These are phyloP conservation scores for Irpex rosettiformis DNA, from an alignment of 1,284 basidiomycete species.

Conservation along the genomic window DNA sequence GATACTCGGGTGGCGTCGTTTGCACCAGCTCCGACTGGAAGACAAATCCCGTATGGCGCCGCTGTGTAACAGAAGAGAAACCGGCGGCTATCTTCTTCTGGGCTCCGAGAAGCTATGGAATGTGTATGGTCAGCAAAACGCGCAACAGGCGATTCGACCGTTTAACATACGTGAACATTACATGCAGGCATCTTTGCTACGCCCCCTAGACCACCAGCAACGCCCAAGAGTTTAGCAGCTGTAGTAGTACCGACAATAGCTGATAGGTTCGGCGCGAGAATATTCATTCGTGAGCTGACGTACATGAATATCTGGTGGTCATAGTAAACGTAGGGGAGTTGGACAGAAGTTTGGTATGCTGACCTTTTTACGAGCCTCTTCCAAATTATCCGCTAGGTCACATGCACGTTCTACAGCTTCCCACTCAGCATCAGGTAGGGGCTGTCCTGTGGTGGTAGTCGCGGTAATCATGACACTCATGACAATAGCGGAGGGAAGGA, in stretches of 20 bases:
- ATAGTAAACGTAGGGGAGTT: background rate
- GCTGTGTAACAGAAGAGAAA: slow-evolving; percentile 76
- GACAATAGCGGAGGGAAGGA: slow-evolving; percentile 89
- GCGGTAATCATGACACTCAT: slow-evolving; percentile 97
- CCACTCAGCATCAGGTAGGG: slow-evolving; percentile 75
- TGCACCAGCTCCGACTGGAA: slow-evolving; percentile 90
- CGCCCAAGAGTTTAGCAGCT: slow-evolving; percentile 96
- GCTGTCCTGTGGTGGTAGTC: slow-evolving; percentile 82
- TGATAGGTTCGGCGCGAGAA: slow-evolving; percentile 96
- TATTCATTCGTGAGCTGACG: slow-evolving; percentile 98
- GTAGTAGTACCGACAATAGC: slow-evolving; percentile 97
- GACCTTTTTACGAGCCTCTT: slow-evolving; percentile 85
- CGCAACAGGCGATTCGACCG: no score
- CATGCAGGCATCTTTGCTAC: slow-evolving; percentile 94
- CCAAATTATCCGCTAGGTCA: slow-evolving; percentile 83
- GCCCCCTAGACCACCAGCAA: slow-evolving; percentile 90
- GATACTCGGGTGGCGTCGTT: slow-evolving; percentile 86
- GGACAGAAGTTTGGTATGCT: slow-evolving; percentile 9
- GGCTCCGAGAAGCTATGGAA: slow-evolving; percentile 83
- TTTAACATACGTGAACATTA: slow-evolving; percentile 83
- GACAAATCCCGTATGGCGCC: slow-evolving; percentile 95
- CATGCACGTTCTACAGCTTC: slow-evolving; percentile 80
- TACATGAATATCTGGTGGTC: slow-evolving; percentile 85
- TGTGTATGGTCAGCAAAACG: background rate
- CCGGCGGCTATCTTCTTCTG: slow-evolving; percentile 89